Evolutionary conservation across 306 rosid genomes (phyloP).

Genomic region (Chamaecrista fasciculata): DNA sequence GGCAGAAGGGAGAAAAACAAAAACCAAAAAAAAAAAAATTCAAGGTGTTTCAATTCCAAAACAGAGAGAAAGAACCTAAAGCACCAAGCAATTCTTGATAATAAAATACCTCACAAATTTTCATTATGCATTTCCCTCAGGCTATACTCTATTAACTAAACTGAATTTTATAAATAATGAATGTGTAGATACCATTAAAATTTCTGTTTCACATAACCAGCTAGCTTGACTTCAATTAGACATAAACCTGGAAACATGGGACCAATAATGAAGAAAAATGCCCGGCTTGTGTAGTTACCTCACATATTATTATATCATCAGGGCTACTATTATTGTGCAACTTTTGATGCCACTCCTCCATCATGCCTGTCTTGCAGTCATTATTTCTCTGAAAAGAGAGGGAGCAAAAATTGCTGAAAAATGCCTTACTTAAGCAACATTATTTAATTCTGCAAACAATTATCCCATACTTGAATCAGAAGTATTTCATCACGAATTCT

Average conservation of each 20-base stretch:
- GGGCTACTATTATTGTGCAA: slow-evolving; percentile 44
- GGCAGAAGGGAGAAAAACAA: neutral
- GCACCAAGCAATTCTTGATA: neutral
- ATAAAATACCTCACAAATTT: neutral
- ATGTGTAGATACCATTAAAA: neutral
- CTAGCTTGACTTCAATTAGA: neutral
- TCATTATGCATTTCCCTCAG: neutral
- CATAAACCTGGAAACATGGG: neutral
- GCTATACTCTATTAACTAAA: neutral
- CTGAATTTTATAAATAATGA: neutral
- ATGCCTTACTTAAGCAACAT: neutral
- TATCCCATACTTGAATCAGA: slow-evolving; percentile 34
- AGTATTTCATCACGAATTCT: slow-evolving; percentile 44
- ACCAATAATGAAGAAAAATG: neutral
- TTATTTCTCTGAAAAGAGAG: slow-evolving; percentile 35
- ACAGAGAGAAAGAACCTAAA: neutral
- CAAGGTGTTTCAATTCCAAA: neutral
- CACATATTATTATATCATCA: slow-evolving; percentile 42
- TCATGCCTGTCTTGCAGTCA: slow-evolving; percentile 38
- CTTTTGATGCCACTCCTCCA: slow-evolving; percentile 54
- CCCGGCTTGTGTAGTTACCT: slow-evolving; percentile 27
- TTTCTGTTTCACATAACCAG: neutral
- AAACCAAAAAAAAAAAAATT: neutral
- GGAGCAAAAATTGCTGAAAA: no score
- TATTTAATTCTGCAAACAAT: neutral